These are phyloP conservation scores for Cetraspora pellucida DNA, from an alignment of 192 early-diverging fungal species.

Conservation along the genomic window DNA sequence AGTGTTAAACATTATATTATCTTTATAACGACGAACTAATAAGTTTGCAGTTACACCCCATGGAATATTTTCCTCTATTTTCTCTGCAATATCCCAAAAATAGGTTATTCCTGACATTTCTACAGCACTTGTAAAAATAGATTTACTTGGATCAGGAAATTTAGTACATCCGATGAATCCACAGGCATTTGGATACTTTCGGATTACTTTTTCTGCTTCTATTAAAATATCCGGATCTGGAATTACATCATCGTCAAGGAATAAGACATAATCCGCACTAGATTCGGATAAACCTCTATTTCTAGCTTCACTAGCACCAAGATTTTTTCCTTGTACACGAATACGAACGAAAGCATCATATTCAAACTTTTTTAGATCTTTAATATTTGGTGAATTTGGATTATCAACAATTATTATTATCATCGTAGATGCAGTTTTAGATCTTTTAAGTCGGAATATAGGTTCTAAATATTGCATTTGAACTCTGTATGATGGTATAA, in stretches of 20 bases:
- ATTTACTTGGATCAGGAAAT: background rate
- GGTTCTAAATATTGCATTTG: conserved; percentile 3
- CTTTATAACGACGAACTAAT: background rate
- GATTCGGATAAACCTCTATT: conserved; percentile 18
- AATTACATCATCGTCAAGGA: conserved; percentile 25
- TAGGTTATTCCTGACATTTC: background rate
- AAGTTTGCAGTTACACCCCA: conserved; percentile 30
- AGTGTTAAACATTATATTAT: background rate
- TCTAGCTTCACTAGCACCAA: conserved; percentile 21
- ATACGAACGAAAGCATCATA: background rate
- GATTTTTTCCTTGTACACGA: background rate
- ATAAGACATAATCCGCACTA: conserved; percentile 15
- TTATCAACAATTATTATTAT: background rate
- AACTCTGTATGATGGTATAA: conserved; percentile 19
- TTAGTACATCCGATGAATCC: conserved; percentile 14
- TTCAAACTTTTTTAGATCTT: background rate
- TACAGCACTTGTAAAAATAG: background rate
- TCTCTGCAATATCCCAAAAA: conserved; percentile 21
- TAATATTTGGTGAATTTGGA: conserved; percentile 5
- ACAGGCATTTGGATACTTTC: background rate
- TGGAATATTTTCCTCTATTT: background rate
- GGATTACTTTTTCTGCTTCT: conserved; percentile 21
- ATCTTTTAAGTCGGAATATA: conserved; percentile 10
- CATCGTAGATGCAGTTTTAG: background rate
- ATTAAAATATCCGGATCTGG: background rate